Evolutionary conservation across 2,329 filamentous ascomycete species (phyloP), one percentile per base, ranked within the genome.

Genomic region (Apiospora kogelbergensis): DNA sequence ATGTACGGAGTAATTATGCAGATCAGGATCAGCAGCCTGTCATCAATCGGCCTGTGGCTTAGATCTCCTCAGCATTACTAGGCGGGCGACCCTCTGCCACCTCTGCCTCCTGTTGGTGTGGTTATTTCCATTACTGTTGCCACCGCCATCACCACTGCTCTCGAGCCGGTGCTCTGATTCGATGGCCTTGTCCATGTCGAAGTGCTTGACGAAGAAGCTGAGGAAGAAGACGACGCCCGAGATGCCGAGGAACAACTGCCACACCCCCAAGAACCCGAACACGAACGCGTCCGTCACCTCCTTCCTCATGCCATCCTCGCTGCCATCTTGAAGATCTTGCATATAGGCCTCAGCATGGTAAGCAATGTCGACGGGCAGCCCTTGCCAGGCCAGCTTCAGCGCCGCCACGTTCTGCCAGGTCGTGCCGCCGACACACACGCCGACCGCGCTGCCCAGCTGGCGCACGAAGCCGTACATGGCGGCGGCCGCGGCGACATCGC

Each of bases 171-270:
- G 24, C 75, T 78, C 11, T 7, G 74, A 79, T 2, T 77, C 81
- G 64, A 81, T 81, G 9, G 73, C 78, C n/a, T 75, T 88, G 13
- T 78, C 82, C 41, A 79, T 91, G 22, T 78, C 79, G 48, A 92
- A 68, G 11, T 70, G 64, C 46, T 41, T 63, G 22, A 72, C 53
- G 22, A 70, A 17, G 40, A 72, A 67, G 30, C 64, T 68, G 13
- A 70, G 90, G 90, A 76, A 78, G 2, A 84, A 86, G 63, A 89
- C 91, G 72, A 81, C 40, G 24, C 53, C 67, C n/a, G 71, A 67
- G n/a, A 71, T 65, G 40, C 46, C 70, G 2, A 72, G 67, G 26
- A 63, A 71, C 6, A 70, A 57, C 26, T 67, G 41, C 68, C 68
- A 72, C 5, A 72, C 67, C 22, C 66, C 70, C 57, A 41, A 17